A percentile compares a stretch with the other conserved stretches of the same genome.
These are phyloP conservation scores for Fraxinus ornus DNA, from an alignment of 305 asterid species.

Conservation along the genomic window DNA sequence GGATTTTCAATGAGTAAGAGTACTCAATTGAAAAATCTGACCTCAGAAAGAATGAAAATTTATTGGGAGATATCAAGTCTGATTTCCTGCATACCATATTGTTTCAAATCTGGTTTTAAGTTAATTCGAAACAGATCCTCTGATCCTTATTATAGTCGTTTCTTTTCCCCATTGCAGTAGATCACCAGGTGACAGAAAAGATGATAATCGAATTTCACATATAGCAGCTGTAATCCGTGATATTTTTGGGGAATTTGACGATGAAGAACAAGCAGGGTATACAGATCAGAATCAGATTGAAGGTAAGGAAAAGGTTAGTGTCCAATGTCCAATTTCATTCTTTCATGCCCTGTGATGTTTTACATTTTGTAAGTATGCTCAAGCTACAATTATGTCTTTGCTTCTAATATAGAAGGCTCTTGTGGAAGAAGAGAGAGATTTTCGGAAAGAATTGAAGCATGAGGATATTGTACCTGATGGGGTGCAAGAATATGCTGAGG, in stretches of 20 bases:
- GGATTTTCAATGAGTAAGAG: not conserved
- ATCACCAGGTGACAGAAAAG: slow-evolving; percentile 45
- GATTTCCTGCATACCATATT: not conserved
- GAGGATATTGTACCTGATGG: not conserved
- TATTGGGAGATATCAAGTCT: not conserved
- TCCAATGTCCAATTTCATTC: not conserved
- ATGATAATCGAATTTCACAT: slow-evolving; percentile 28
- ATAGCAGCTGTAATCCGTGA: slow-evolving; percentile 54
- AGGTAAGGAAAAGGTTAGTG: slow-evolving; percentile 40
- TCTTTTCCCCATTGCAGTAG: slow-evolving; percentile 21
- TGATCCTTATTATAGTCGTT: not conserved
- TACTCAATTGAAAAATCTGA: not conserved
- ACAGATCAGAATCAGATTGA: slow-evolving; percentile 37
- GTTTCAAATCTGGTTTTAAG: not conserved
- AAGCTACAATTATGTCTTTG: slow-evolving; percentile 7
- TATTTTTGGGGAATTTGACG: slow-evolving; percentile 58
- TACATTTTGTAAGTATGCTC: not conserved
- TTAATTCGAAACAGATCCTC: not conserved
- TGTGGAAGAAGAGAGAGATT: slow-evolving; percentile 30
- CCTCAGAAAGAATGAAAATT: not conserved
- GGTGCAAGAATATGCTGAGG: slow-evolving; percentile 30
- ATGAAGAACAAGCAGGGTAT: slow-evolving; percentile 36
- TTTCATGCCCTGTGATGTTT: not conserved
- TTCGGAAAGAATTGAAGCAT: slow-evolving; percentile 37
- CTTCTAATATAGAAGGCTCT: slow-evolving; percentile 1